Percentiles rank a stretch among this genome's conserved stretches.
Evolutionary conservation across 352 stramenopile genomes (phyloP).

Genomic region (Pythium pectinolyticum): DNA sequence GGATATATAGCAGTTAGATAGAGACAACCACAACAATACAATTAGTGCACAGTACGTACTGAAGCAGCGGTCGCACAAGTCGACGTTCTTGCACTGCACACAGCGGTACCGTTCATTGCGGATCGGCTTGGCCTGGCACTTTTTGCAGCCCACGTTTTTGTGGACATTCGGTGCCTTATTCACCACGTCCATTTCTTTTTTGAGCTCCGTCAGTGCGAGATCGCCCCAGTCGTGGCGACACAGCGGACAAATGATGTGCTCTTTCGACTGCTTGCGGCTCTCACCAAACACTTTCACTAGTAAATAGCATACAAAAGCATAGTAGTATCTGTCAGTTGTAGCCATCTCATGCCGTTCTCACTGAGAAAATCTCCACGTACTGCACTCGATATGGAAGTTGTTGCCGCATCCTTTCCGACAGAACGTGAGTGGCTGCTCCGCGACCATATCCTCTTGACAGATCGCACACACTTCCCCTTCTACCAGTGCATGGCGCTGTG

Average conservation of each 20-base stretch:
- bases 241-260: constrained; percentile 82
- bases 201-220: constrained; percentile 52
- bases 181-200: constrained; percentile 72
- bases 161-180: constrained; percentile 79
- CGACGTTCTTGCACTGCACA: constrained; percentile 74
- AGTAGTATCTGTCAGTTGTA: not conserved
- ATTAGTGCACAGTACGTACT: constrained; percentile 35
- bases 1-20: not conserved
- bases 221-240: constrained; percentile 83
- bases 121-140: constrained; percentile 78
- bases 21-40: not conserved
- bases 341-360: no score
- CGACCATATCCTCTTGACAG: constrained; percentile 81
- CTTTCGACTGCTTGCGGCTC: constrained; percentile 76
- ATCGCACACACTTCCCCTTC: constrained; percentile 82
- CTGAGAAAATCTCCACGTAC: constrained; percentile 35
- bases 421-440: constrained; percentile 60
- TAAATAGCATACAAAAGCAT: not conserved
- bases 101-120: constrained; percentile 79
- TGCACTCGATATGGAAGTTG: constrained; percentile 75
- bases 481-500: constrained; percentile 54
- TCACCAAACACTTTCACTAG: constrained; percentile 86
- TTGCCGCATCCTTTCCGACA: constrained; percentile 78
- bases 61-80: constrained; percentile 77
- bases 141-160: constrained; percentile 57